Evolutionary conservation across 768 basidiomycete genomes (phyloP), one percentile per base, ranked within the genome.

Genomic region (Auriculariales sp.): DNA sequence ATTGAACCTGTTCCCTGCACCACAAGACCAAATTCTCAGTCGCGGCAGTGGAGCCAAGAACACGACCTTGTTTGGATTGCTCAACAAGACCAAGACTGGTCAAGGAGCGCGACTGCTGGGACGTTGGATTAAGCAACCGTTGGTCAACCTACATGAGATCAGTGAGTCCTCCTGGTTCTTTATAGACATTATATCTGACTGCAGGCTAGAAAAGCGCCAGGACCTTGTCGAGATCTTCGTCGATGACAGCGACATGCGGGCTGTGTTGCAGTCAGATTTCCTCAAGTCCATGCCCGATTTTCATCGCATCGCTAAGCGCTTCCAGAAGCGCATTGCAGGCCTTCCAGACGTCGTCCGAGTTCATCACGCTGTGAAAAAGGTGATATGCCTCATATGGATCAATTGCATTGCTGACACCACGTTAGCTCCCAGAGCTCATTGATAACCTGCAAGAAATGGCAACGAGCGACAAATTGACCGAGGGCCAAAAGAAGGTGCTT

Each of bases 1-100:
- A 1, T 67, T 99, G 24, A 89, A 90, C 58, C 67, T 98, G 14
- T 77, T 85, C 25, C 89, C 92, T 49, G 70, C 75, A 24, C 75
- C 79, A 2, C 77, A 77, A 22, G 78, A 79, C 48, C 78, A 57
- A 47, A 64, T 61, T 3, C 44, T 29, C 28, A 35, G 39, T 47
- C 28, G 47, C 34, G 25, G 19, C 48, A 5, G 34, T 11, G 28
- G 32, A 4, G 33, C 78, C 48, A 83, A 87, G 59, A 92, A 85
- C 54, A 87, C 85, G 28, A 93, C 89, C 3, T 63, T 99, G 4
- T 79, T 92, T 49, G 92, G 92, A 1, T 68, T 95, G 6, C 66
- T 99, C 51, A 95, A 98, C 62, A 87, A 86, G 57, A 95, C 94
- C 70, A 95, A 95, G 66, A 98, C 95, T 0, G 79, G 88, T 0